Evolutionary conservation across 2,329 filamentous ascomycete species (phyloP).

Genomic region (Kalmusia sp.): DNA sequence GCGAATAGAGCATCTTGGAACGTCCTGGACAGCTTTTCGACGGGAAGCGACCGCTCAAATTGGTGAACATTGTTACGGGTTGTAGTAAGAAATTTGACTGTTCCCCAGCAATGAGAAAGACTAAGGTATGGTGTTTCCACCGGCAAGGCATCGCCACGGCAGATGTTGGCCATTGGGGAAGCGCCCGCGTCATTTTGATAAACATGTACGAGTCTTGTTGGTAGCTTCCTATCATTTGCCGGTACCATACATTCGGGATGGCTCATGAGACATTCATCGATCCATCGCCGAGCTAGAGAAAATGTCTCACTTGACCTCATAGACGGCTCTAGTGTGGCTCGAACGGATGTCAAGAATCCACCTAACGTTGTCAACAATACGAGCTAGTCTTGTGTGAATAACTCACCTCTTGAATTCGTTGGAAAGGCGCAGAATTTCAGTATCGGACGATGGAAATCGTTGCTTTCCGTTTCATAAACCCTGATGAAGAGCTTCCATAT

Average conservation of each 20-base stretch:
- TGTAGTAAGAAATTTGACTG: background rate
- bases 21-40: background rate
- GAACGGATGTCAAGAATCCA: background rate
- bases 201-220: background rate
- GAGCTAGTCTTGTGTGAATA: too few relatives aligned
- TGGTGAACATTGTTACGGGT: background rate
- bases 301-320: background rate
- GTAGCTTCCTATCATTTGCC: background rate
- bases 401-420: too few relatives aligned
- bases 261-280: background rate
- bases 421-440: too few relatives aligned
- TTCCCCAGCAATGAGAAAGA: conserved; percentile 10
- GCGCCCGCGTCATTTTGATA: background rate
- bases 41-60: background rate
- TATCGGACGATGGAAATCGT: too few relatives aligned
- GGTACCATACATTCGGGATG: background rate
- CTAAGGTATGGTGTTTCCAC: conserved; percentile 1
- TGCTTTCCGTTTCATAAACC: too few relatives aligned
- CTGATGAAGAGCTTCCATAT: too few relatives aligned
- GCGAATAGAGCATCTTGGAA: conserved; percentile 2
- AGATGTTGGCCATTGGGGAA: background rate
- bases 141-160: background rate
- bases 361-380: too few relatives aligned
- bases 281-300: background rate
- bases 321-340: background rate